phyloP scores from a whole-genome alignment of 2,329 filamentous ascomycete species.

The Geosmithia putterillii region DNA sequence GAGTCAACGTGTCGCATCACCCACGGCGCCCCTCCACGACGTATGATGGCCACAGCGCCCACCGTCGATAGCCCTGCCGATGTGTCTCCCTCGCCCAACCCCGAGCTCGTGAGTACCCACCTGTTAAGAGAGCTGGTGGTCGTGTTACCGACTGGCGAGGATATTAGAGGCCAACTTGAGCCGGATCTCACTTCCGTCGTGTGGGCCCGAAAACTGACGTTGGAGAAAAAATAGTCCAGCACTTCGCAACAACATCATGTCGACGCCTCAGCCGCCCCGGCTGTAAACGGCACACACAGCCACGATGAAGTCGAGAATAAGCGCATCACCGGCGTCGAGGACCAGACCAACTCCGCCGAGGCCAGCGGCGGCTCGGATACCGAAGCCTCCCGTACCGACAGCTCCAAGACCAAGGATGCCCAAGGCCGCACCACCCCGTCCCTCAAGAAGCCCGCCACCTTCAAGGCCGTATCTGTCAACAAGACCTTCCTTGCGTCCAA shows the following conservation, averaged over 20 bases:
- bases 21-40: constrained; percentile 28
- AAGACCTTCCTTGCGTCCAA: constrained; percentile 75
- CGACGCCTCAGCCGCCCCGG: constrained; percentile 9
- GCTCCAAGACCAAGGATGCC: constrained; percentile 39
- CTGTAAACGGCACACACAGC: background rate
- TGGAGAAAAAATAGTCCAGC: background rate
- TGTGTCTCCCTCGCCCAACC: constrained; percentile 35
- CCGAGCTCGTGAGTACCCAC: constrained; percentile 30
- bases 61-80: constrained; percentile 39
- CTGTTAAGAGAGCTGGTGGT: too few species aligned
- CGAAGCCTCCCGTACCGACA: constrained; percentile 51
- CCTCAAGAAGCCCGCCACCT: constrained; percentile 63
- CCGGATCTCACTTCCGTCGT: background rate
- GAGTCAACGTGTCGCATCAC: background rate
- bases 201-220: background rate
- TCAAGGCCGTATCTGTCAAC: constrained; percentile 79
- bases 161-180: too few species aligned
- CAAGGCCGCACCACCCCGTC: constrained; percentile 46
- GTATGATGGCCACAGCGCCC: constrained; percentile 56
- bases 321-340: constrained; percentile 44
- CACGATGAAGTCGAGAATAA: constrained; percentile 42
- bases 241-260: background rate
- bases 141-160: too few species aligned
- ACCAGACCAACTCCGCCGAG: constrained; percentile 48
- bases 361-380: constrained; percentile 68